phyloP scores from a whole-genome alignment of 768 basidiomycete genomes.

The Termitomyces titanicus region DNA sequence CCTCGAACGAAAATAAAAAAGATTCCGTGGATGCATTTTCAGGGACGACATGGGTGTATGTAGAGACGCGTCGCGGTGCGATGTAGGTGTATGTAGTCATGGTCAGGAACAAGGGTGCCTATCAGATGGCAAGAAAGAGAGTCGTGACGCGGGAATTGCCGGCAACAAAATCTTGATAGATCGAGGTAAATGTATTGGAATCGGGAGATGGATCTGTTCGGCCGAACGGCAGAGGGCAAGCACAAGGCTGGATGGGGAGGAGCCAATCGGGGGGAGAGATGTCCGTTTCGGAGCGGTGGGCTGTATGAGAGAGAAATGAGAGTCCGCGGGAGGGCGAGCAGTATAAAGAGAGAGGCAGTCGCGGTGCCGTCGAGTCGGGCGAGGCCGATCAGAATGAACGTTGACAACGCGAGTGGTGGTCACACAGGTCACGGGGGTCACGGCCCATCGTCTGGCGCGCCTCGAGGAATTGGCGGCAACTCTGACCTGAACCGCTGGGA shows the following conservation, averaged over 20 bases:
- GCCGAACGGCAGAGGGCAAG: conserved; percentile 39
- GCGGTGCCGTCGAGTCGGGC: too few relatives aligned
- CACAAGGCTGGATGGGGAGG: conserved; percentile 32
- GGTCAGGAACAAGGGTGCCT: conserved; percentile 16
- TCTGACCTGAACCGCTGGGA: conserved; percentile 36
- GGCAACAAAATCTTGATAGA: conserved; percentile 13
- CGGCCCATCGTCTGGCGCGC: conserved; percentile 20
- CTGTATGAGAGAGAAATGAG: conserved; percentile 30
- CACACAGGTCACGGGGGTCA: conserved; percentile 22
- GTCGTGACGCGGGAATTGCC: conserved; percentile 13
- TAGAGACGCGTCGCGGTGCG: too few relatives aligned
- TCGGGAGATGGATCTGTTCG: conserved; percentile 39
- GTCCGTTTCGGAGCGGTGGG: conserved; percentile 43
- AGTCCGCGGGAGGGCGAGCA: conserved; percentile 13
- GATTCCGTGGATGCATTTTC: neutral
- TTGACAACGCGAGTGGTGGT: conserved; percentile 23
- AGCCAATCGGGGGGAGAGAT: conserved; percentile 46
- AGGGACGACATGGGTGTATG: too few relatives aligned
- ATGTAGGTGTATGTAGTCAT: too few relatives aligned
- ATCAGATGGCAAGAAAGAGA: neutral
- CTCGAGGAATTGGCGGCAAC: conserved; percentile 31
- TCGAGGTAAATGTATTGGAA: conserved; percentile 16
- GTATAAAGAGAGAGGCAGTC: conserved; percentile 7
- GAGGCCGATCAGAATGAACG: conserved; percentile 52
- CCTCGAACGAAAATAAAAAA: neutral